A percentile compares a stretch with the other conserved stretches of the same genome.
These are phyloP conservation scores for Heracleum sosnowskyi DNA, from an alignment of 129 eudicot species.

Conservation along the genomic window DNA sequence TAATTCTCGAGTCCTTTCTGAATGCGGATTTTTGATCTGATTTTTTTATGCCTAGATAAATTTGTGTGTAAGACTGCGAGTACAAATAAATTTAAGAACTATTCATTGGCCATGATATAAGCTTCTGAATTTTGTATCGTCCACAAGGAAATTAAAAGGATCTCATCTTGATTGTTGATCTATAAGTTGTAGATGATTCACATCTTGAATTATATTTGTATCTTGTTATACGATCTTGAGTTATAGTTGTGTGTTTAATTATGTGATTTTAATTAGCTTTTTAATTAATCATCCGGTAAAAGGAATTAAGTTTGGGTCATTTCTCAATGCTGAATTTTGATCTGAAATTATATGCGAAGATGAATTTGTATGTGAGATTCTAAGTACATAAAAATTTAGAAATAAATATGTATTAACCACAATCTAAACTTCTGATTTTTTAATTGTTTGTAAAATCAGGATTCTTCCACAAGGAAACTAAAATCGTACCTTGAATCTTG, in stretches of 20 bases:
- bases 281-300: not conserved
- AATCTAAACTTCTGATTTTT: no score
- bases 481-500: not conserved
- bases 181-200: not conserved
- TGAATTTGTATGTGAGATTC: not conserved
- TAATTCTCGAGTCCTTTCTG: not conserved
- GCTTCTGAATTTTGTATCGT: not conserved
- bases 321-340: not conserved
- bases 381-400: not conserved
- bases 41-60: not conserved
- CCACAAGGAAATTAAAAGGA: not conserved
- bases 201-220: not conserved
- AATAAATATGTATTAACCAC: no score
- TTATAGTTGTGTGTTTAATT: not conserved
- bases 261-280: not conserved
- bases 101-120: no score
- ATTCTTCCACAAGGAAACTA: no score
- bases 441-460: not conserved
- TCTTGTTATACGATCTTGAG: not conserved
- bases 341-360: not conserved
- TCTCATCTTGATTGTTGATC: not conserved
- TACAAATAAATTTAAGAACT: no score
- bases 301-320: not conserved
- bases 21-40: not conserved
- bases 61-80: no score